Percentiles rank a stretch among this genome's conserved stretches.
These are phyloP conservation scores for Phytophthora cactorum DNA, from an alignment of 352 stramenopile species.

Conservation along the genomic window DNA sequence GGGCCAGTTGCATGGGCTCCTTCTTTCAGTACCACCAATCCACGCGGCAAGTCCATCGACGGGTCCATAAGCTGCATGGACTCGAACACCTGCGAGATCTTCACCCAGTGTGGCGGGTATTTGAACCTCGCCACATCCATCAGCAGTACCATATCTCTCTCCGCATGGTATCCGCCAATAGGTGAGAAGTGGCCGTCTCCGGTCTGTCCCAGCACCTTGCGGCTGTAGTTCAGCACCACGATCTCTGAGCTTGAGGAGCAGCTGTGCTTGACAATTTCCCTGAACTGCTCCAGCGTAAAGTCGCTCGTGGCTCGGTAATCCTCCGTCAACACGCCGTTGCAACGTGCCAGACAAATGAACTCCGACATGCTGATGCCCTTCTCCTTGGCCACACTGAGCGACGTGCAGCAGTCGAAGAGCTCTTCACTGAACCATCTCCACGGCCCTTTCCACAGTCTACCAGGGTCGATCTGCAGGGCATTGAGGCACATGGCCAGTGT, in stretches of 20 bases:
- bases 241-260: conserved; percentile 82
- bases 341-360: conserved; percentile 75
- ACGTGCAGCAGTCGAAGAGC: conserved; percentile 83
- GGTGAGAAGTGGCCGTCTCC: conserved; percentile 97
- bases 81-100: conserved; percentile 56
- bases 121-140: conserved; percentile 97
- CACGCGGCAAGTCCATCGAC: conserved; percentile 52
- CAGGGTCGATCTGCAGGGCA: conserved; percentile 76
- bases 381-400: conserved; percentile 74
- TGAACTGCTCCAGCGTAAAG: conserved; percentile 64
- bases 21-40: conserved; percentile 27
- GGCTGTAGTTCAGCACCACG: conserved; percentile 93
- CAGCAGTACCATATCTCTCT: conserved; percentile 93
- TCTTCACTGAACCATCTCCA: conserved; percentile 89
- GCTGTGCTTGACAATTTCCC: conserved; percentile 73
- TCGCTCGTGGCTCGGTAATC: conserved; percentile 45
- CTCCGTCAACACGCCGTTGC: conserved; percentile 66
- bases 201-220: conserved; percentile 94
- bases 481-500: conserved; percentile 88
- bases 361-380: conserved; percentile 75
- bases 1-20: conserved; percentile 44
- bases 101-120: conserved; percentile 93
- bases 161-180: conserved; percentile 94
- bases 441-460: conserved; percentile 76
- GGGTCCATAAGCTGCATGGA: conserved; percentile 59